Percentiles rank a stretch among this genome's conserved stretches.
Evolutionary conservation across 371 early-diverging fungal genomes (phyloP).

Genomic region (Neoconidiobolus thromboides): DNA sequence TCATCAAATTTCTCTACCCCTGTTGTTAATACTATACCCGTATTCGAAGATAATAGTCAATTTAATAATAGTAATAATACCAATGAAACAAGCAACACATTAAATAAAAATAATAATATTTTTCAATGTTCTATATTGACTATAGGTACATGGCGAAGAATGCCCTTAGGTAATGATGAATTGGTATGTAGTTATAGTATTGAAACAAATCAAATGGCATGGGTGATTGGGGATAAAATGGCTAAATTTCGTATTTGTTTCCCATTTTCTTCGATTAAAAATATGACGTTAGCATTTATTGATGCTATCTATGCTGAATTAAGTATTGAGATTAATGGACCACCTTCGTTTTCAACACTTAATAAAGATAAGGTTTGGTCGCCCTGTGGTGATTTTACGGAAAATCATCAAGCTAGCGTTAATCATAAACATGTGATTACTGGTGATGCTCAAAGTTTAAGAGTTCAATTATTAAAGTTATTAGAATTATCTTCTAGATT

Average conservation of each 20-base stretch:
- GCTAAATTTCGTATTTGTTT: conserved; percentile 2
- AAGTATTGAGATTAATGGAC: background rate
- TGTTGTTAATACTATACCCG: no score
- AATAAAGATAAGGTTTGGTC: background rate
- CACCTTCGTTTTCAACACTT: background rate
- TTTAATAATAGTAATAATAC: background rate
- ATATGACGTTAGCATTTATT: background rate
- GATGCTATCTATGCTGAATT: background rate
- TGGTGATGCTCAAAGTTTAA: background rate
- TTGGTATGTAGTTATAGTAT: conserved; percentile 19
- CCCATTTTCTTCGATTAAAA: background rate
- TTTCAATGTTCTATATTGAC: conserved; percentile 29
- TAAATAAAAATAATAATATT: conserved; percentile 19
- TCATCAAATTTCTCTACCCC: no score
- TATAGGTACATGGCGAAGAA: conserved; percentile 56
- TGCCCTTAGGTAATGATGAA: conserved; percentile 32
- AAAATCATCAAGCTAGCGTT: background rate
- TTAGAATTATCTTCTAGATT: background rate
- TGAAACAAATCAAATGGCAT: background rate
- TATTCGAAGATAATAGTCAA: background rate
- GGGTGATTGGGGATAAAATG: conserved; percentile 1
- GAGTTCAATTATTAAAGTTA: background rate
- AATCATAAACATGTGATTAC: background rate
- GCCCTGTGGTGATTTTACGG: conserved; percentile 2
- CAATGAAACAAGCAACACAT: background rate